Base-by-base conservation (phyloP, 2,329 filamentous ascomycete species). In the Drechslerella stenobrocha region DNA sequence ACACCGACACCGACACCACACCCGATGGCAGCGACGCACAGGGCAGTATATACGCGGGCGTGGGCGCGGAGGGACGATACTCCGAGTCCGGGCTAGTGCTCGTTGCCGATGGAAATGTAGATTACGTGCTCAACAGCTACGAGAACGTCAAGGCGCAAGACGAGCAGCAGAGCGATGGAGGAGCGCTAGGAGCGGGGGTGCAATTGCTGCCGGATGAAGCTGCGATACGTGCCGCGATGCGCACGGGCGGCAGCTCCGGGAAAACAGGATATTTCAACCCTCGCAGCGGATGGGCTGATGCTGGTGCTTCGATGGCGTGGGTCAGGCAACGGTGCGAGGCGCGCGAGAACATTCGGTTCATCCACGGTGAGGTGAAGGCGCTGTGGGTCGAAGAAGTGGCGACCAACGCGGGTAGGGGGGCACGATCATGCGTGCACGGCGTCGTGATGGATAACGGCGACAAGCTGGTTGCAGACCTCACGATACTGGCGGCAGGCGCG, bases 401-500 rank as follows among this genome's bases (percentile, higher is more conserved):
- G 44, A 77, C 75, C 20, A 34, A 2, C 26, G 74, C 77, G 18
- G 76, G 74, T 11, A 75, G 75, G 40, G 75, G 73, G 44, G 77
- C 34, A 82, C 34, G n/a, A n/a, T n/a, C n/a, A n/a, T n/a, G 34
- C n/a, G 74, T 76, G n/a, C 79, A 80, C 0, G 88, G 88, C 30
- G 87, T 80, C 20, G 79, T 77, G n/a, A 76, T 88, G 8, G 72
- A 73, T 1, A 77, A 82, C 67, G 81, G 80, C 1, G 75, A 76
- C 4, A 77, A 74, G 7, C 70, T 89, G 4, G 77, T 77, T 2
- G 88, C 87, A 1, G 87, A 89, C 63, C 80, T 95, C 5, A 86
- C 88, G 30, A 80, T 96, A 57, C 81, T 95, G 1, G 90, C 92
- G 0, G 85, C 90, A 0, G 92, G 92, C 13, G 90, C 92, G 2